Conservation (phyloP, 1,284 basidiomycete species). For the Ceratobasidium papillatum region DNA sequence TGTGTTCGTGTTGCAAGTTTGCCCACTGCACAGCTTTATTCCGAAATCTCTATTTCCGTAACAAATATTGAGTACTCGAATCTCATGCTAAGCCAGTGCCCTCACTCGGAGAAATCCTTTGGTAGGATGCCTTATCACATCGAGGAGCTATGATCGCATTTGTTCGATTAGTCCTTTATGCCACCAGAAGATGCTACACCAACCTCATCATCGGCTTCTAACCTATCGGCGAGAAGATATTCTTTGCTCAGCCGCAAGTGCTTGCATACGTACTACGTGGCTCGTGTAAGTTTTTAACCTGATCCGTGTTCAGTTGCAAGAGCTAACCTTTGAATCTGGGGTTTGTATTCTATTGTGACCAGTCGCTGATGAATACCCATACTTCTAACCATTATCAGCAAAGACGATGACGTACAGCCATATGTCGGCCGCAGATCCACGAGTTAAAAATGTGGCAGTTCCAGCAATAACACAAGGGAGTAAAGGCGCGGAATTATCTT, state of each 20-base stretch:
- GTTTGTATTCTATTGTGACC: neutral
- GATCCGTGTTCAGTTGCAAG: neutral
- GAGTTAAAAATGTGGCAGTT: neutral
- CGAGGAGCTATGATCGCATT: neutral
- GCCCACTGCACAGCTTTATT: neutral
- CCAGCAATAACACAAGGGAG: neutral
- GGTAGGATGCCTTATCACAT: neutral
- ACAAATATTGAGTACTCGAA: too few species aligned
- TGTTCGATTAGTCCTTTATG: neutral
- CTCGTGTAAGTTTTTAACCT: too few species aligned
- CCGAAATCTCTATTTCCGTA: neutral
- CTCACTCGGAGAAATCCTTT: neutral
- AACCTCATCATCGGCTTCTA: neutral
- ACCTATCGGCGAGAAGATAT: neutral
- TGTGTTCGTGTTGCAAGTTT: neutral
- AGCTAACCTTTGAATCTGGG: neutral
- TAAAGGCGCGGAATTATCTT: neutral
- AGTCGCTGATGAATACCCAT: neutral
- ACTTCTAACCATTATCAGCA: neutral
- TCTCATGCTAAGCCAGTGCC: too few species aligned
- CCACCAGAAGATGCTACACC: neutral
- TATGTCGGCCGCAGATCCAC: constrained; percentile 14
- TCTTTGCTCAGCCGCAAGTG: neutral
- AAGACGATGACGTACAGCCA: constrained; percentile 4
- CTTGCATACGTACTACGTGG: neutral